Evolutionary conservation across 2,329 filamentous ascomycete genomes (phyloP).

Genomic region (Hymenoscyphus albidus): DNA sequence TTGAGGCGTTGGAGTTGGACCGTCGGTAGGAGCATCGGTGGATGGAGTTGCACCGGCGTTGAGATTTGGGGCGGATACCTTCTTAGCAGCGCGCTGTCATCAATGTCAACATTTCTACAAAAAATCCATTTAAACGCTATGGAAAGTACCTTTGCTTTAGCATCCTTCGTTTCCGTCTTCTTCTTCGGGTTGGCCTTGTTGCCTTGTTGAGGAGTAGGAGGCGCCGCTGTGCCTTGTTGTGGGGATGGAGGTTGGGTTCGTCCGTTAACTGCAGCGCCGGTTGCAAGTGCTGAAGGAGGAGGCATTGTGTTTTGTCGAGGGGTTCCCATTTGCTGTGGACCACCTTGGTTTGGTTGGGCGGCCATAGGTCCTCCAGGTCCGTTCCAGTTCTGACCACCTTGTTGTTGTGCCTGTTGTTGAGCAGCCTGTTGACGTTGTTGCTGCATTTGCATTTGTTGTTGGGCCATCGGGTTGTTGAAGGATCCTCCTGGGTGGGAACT

Average conservation of each 20-base stretch:
- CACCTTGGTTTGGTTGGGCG: conserved; percentile 42
- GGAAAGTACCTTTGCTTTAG: conserved; percentile 61
- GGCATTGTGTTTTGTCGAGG: conserved; percentile 71
- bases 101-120: conserved; percentile 36
- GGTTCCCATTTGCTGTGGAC: conserved; percentile 47
- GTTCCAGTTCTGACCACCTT: conserved; percentile 27
- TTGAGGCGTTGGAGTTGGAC: conserved; percentile 56
- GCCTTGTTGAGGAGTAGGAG: conserved; percentile 70
- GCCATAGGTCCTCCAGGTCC: conserved; percentile 42
- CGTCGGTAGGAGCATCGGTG: conserved; percentile 52
- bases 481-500: conserved; percentile 60
- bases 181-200: conserved; percentile 76
- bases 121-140: conserved; percentile 33
- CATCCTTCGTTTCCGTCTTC: conserved; percentile 82
- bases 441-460: conserved; percentile 48
- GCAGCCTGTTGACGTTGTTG: conserved; percentile 26
- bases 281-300: conserved; percentile 56
- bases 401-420: conserved; percentile 32
- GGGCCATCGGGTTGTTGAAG: conserved; percentile 41
- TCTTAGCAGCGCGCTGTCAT: conserved; percentile 44
- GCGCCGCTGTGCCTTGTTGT: conserved; percentile 60
- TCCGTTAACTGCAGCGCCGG: conserved; percentile 48
- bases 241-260: conserved; percentile 59
- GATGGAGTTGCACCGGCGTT: conserved; percentile 54
- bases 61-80: conserved; percentile 57